A percentile compares a stretch with the other conserved stretches of the same genome.
Conservation (phyloP, 495 filamentous ascomycete genomes). For the Tuber melanosporum region DNA sequence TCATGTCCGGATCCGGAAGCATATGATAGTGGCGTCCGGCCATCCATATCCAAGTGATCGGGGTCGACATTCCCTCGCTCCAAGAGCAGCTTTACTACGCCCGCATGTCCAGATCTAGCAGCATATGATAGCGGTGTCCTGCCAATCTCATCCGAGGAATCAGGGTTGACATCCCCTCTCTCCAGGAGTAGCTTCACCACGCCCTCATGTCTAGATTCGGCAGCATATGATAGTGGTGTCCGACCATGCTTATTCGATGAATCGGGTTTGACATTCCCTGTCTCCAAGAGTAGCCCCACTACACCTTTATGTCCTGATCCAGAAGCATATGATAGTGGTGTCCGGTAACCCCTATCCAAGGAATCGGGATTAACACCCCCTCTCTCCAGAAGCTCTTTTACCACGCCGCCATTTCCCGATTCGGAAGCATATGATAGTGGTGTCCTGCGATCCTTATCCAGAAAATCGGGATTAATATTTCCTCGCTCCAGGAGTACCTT, state of each 20-base stretch:
- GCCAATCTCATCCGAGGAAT: neutral
- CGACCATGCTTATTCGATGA: neutral
- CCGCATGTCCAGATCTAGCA: neutral
- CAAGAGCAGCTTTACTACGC: neutral
- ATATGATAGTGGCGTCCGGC: neutral
- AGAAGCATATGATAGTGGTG: slow-evolving; percentile 22
- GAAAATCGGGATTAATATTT: slow-evolving; percentile 18
- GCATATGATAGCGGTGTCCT: neutral
- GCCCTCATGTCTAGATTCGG: neutral
- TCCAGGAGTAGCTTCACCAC: neutral
- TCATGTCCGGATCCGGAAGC: neutral
- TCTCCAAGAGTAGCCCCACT: neutral
- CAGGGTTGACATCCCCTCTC: neutral
- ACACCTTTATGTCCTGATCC: neutral
- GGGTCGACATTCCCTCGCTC: neutral
- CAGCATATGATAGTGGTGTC: neutral
- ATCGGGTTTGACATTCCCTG: neutral
- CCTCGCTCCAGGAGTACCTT: slow-evolving; percentile 29
- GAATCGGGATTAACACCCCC: slow-evolving; percentile 11
- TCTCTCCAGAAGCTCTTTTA: neutral
- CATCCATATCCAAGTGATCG: neutral
- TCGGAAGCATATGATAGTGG: slow-evolving; percentile 45
- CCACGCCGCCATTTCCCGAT: slow-evolving; percentile 44
- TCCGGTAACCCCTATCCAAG: slow-evolving; percentile 14
- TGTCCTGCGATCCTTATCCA: slow-evolving; percentile 34